A percentile compares a stretch with the other conserved stretches of the same genome.
These are phyloP conservation scores for Penicillium soppii DNA, from an alignment of 495 filamentous ascomycete genomes.

Conservation along the genomic window DNA sequence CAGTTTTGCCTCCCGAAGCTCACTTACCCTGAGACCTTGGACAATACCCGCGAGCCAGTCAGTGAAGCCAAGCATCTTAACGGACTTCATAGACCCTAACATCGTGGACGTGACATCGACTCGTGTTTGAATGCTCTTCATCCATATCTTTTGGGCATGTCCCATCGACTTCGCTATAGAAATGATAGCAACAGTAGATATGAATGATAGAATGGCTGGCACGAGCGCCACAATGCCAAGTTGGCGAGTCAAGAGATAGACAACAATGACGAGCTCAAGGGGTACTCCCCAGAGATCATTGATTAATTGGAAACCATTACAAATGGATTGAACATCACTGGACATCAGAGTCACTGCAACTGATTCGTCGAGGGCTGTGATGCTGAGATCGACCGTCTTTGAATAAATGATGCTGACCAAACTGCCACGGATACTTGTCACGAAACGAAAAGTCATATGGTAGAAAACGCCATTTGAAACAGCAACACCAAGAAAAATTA, in stretches of 20 bases:
- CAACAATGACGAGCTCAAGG: conserved; percentile 51
- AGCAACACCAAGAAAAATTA: conserved; percentile 53
- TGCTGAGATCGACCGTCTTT: conserved; percentile 21
- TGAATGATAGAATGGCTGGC: not conserved
- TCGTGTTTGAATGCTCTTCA: conserved; percentile 43
- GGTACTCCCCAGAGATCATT: conserved; percentile 52
- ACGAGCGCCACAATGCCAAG: conserved; percentile 36
- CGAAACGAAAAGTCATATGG: conserved; percentile 25
- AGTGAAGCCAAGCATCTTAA: conserved; percentile 58
- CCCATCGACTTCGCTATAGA: conserved; percentile 3
- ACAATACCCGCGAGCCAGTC: no score
- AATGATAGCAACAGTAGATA: conserved; percentile 1
- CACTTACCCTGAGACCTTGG: no score
- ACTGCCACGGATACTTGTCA: conserved; percentile 46
- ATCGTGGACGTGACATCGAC: conserved; percentile 47
- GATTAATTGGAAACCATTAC: conserved; percentile 27
- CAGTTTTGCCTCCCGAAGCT: no score
- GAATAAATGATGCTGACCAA: conserved; percentile 35
- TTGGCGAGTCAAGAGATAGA: conserved; percentile 47
- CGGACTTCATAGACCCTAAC: conserved; percentile 50
- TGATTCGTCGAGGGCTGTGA: conserved; percentile 22
- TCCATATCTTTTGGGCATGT: conserved; percentile 24
- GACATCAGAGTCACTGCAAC: conserved; percentile 57
- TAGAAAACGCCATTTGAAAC: conserved; percentile 31
- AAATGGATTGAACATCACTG: conserved; percentile 50